A percentile compares a stretch with the other conserved stretches of the same genome.
phyloP scores from a whole-genome alignment of 306 rosid species.

The Carpinus viminea region DNA sequence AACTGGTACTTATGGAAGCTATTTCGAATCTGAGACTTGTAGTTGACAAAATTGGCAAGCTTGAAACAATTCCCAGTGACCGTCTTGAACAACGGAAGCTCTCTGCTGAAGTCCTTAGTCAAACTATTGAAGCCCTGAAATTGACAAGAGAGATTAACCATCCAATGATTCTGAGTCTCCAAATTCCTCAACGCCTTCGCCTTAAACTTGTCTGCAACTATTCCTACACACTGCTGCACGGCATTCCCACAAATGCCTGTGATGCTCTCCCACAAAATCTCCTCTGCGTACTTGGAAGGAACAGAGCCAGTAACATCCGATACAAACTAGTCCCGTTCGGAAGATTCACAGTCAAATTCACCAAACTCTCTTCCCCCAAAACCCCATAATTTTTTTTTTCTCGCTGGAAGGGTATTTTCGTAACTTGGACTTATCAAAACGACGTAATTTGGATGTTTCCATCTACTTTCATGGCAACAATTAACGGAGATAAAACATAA shows the following conservation, averaged over 20 bases:
- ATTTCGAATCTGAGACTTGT: slow-evolving; percentile 58
- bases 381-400: slow-evolving; percentile 38
- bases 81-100: slow-evolving; percentile 58
- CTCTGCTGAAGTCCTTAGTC: slow-evolving; percentile 70
- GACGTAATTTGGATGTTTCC: too few species aligned
- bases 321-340: slow-evolving; percentile 93
- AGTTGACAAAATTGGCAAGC: slow-evolving; percentile 70
- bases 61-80: slow-evolving; percentile 65
- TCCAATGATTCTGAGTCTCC: slow-evolving; percentile 87
- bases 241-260: too few species aligned
- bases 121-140: slow-evolving; percentile 68
- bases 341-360: slow-evolving; percentile 75
- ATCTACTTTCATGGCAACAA: too few species aligned
- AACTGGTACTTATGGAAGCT: slow-evolving; percentile 71
- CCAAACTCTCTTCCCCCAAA: slow-evolving; percentile 52
- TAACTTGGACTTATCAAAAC: too few species aligned
- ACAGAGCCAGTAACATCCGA: too few species aligned
- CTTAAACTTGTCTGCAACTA: slow-evolving; percentile 85
- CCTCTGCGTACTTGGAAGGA: too few species aligned
- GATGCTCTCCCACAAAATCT: too few species aligned
- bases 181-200: slow-evolving; percentile 77
- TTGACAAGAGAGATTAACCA: slow-evolving; percentile 94
- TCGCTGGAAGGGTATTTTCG: too few species aligned
- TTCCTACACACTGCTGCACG: slow-evolving; percentile 94
- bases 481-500: too few species aligned